Conservation (phyloP, 2,329 filamentous ascomycete species). For the Lasiodiplodia sp. region DNA sequence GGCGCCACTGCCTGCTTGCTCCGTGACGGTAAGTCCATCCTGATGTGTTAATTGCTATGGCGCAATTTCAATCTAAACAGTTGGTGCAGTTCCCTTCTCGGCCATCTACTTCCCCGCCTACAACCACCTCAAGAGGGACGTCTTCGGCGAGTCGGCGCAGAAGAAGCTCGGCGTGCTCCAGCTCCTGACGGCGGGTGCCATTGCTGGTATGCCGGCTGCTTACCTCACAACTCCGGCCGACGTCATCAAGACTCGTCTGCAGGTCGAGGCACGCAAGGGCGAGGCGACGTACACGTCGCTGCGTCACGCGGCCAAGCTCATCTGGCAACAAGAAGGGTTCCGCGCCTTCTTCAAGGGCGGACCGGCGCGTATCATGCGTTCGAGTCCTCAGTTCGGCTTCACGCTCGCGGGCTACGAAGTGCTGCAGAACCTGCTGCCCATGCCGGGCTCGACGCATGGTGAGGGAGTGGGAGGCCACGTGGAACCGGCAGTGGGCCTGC, state of each 20-base stretch:
- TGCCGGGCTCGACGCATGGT: constrained; percentile 67
- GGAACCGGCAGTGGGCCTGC: constrained; percentile 69
- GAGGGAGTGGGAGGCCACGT: constrained; percentile 63
- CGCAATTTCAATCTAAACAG: constrained; percentile 10
- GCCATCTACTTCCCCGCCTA: constrained; percentile 99
- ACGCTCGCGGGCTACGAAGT: constrained; percentile 96
- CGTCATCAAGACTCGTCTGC: constrained; percentile 98
- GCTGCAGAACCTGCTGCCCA: constrained; percentile 79
- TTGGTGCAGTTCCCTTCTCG: constrained; percentile 79
- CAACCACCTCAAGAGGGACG: constrained; percentile 89
- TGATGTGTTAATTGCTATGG: too few relatives aligned
- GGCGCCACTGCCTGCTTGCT: constrained; percentile 92
- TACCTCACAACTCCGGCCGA: constrained; percentile 98
- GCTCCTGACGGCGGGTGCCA: constrained; percentile 91
- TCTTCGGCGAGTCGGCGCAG: constrained; percentile 86
- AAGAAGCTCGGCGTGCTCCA: constrained; percentile 91
- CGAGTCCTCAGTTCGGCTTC: constrained; percentile 97
- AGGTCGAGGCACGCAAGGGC: constrained; percentile 96
- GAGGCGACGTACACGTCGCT: constrained; percentile 87
- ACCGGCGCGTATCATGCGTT: constrained; percentile 91
- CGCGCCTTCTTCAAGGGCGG: constrained; percentile 98
- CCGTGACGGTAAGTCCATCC: constrained; percentile 66
- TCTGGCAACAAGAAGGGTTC: constrained; percentile 91
- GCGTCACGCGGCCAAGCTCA: constrained; percentile 82
- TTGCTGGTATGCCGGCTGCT: constrained; percentile 65